Base-by-base conservation (phyloP, 805 yeast genomes). In the Yarrowia hollandica region DNA sequence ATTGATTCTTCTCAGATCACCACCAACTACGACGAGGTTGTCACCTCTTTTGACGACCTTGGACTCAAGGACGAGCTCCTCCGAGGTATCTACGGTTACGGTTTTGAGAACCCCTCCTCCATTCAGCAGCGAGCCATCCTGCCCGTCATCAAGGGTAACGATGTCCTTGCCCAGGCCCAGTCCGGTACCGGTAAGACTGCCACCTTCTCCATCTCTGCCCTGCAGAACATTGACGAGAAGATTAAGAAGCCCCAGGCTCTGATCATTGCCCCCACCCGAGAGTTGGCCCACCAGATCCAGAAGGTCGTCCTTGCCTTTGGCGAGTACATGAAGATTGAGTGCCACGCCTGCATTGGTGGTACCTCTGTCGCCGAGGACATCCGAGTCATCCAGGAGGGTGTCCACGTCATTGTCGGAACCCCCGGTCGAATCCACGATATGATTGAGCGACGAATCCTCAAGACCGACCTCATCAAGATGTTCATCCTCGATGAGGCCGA, bases 171-270 rank as follows among this genome's bases (percentile, higher is more conserved):
- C 62, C 99, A 94, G 78, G 98, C 99, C 61, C 99, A 94, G 77
- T 90, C 97, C 33, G 99, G 99, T 76, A 94, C 99, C 52, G 99
- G 99, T 76, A 94, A 94, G 78, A 94, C 99, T 25, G 99, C 98
- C 64, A 94, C 99, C 48, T 94, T 94, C 79, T 82, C 97, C 64
- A 92, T 94, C 65, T 92, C 96, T 22, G 88, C 90, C 79, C 77
- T 94, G 64, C 96, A 94, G 75, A 88, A 82, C 64, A 81, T 94
- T 59, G 96, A 92, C 67, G 77, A 85, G 60, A 81, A 79, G 63
- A 75, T 82, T 63, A 80, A 83, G 69, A 88, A 87, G 64, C 80
- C 90, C 62, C 98, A 94, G 76, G 97, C 96, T 38, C 77, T 94
- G 64, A 86, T 94, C 50, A 75, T 94, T 63, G 90, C 97, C 15